Percentiles rank a stretch among this genome's conserved stretches.
phyloP scores from a whole-genome alignment of 169 alveolate genomes.

The Cryptosporidium muris region DNA sequence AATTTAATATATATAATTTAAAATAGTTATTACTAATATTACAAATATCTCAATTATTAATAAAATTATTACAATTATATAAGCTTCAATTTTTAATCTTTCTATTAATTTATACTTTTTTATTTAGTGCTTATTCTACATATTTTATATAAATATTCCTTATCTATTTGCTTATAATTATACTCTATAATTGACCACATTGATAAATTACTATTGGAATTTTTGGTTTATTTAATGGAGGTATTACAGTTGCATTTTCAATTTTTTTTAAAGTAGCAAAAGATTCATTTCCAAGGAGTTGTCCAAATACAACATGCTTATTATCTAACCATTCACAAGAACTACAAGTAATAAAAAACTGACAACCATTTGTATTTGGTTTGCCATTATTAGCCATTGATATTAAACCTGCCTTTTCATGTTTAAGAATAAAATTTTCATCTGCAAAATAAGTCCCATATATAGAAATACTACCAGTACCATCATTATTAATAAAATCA shows the following conservation, averaged over 20 bases:
- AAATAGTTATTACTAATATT: neutral
- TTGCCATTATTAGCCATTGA: conserved; percentile 94
- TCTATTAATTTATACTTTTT: too few relatives aligned
- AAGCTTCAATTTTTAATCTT: too few relatives aligned
- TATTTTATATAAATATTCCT: too few relatives aligned
- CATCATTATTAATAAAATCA: conserved; percentile 93
- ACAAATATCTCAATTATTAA: too few relatives aligned
- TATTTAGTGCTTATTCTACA: too few relatives aligned
- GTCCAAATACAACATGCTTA: conserved; percentile 95
- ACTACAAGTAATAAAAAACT: conserved; percentile 94
- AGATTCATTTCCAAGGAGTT: conserved; percentile 83
- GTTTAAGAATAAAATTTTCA: conserved; percentile 90
- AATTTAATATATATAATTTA: neutral
- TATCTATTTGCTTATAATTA: neutral
- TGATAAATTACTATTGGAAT: conserved; percentile 56
- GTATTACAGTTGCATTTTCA: conserved; percentile 84
- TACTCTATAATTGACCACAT: conserved; percentile 47
- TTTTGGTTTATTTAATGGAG: conserved; percentile 81
- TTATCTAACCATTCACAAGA: conserved; percentile 95
- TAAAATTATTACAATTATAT: too few relatives aligned
- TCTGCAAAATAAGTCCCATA: conserved; percentile 92
- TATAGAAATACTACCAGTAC: conserved; percentile 94
- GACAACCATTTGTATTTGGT: conserved; percentile 94
- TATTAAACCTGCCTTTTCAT: conserved; percentile 82
- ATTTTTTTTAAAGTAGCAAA: conserved; percentile 80